Percentiles rank a stretch among this genome's conserved stretches.
Conservation (phyloP, 176 grass and related monocot species). For the Oryza officinalis region DNA sequence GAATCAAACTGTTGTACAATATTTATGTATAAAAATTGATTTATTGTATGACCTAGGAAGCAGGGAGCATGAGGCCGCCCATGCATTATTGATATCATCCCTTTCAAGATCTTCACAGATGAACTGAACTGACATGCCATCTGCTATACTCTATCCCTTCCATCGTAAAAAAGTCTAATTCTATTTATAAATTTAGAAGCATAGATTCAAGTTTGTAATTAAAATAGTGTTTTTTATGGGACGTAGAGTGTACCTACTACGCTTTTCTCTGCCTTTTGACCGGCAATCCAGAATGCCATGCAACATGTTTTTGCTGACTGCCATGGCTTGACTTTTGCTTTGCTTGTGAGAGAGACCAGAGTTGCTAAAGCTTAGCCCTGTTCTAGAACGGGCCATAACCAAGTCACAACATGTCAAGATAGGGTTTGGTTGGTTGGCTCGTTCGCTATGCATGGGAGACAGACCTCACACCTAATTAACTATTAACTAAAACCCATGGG, state of each 20-base stretch:
- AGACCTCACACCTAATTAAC: constrained; percentile 30
- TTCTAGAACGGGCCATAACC: background rate
- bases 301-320: background rate
- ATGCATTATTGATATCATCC: background rate
- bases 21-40: too few relatives aligned
- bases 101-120: background rate
- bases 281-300: background rate
- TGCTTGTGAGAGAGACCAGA: constrained; percentile 20
- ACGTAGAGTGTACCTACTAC: too few relatives aligned
- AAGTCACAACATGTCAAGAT: background rate
- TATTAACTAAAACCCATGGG: too few relatives aligned
- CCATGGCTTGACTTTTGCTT: background rate
- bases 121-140: background rate
- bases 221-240: too few relatives aligned
- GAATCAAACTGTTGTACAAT: too few relatives aligned
- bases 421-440: constrained; percentile 28
- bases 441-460: constrained; percentile 19
- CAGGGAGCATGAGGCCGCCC: too few relatives aligned
- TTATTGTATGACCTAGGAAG: too few relatives aligned
- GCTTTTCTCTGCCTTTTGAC: background rate
- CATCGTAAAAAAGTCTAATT: too few relatives aligned
- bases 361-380: background rate
- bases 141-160: too few relatives aligned
- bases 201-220: too few relatives aligned
- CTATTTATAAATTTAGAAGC: too few relatives aligned